A percentile compares a stretch with the other conserved stretches of the same genome.
Conservation (phyloP, 208 protist species). For the Crithidia bombi region DNA sequence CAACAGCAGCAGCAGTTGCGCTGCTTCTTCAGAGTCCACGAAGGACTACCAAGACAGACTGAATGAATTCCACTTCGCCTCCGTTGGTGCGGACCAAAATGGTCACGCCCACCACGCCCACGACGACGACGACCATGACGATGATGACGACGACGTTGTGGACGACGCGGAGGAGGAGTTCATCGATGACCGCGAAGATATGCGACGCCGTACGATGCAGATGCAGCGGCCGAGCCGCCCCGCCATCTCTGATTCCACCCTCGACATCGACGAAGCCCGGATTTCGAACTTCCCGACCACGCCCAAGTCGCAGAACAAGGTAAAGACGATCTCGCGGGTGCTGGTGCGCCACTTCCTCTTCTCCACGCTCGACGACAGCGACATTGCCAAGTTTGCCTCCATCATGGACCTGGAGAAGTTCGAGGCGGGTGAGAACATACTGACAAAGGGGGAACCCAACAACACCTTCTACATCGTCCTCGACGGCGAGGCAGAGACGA, state of each 20-base stretch:
- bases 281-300: conserved; percentile 49
- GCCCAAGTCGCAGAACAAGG: conserved; percentile 64
- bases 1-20: not conserved
- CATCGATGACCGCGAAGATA: conserved; percentile 58
- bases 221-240: conserved; percentile 55
- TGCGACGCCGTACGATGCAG: conserved; percentile 41
- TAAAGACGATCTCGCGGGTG: conserved; percentile 54
- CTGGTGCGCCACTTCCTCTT: conserved; percentile 79
- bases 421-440: conserved; percentile 31
- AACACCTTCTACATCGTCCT: conserved; percentile 76
- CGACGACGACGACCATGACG: conserved; percentile 8
- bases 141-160: not conserved
- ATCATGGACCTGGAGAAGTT: conserved; percentile 66
- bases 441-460: conserved; percentile 43
- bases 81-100: not conserved
- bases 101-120: not conserved
- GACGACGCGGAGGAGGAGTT: conserved; percentile 30
- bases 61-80: conserved; percentile 44
- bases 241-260: conserved; percentile 50
- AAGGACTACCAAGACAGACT: conserved; percentile 28
- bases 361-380: conserved; percentile 69
- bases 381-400: conserved; percentile 55
- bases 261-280: conserved; percentile 52
- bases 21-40: not conserved
- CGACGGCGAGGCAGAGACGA: conserved; percentile 52